Percentiles rank a stretch among this genome's conserved stretches.
Conservation (phyloP, 305 asterid species). For the Fraxinus angustifolia region DNA sequence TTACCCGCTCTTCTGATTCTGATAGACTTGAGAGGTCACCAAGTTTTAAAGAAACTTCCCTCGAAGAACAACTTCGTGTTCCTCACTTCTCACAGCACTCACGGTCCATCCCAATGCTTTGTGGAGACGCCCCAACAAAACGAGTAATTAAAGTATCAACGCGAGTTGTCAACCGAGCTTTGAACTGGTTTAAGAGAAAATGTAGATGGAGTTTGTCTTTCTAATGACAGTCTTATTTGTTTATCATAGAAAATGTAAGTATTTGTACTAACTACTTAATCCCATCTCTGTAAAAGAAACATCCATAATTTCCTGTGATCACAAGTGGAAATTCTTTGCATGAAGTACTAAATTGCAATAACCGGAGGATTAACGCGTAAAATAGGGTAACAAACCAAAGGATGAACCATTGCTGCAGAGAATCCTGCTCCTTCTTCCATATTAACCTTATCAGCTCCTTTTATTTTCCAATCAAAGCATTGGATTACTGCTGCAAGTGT, state of each 20-base stretch:
- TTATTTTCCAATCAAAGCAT: slow-evolving; percentile 39
- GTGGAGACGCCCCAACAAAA: neutral
- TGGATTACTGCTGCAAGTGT: slow-evolving; percentile 41
- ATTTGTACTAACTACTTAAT: neutral
- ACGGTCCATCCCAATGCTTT: neutral
- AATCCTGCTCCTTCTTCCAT: slow-evolving; percentile 49
- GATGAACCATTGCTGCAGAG: slow-evolving; percentile 40
- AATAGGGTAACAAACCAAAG: slow-evolving; percentile 33
- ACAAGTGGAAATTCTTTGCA: neutral
- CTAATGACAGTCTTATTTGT: neutral
- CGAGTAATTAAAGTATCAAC: neutral
- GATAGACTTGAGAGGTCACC: neutral
- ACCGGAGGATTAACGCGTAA: slow-evolving; percentile 8
- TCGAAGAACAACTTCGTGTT: neutral
- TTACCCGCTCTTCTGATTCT: neutral
- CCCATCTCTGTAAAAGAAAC: neutral
- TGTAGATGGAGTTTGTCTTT: neutral
- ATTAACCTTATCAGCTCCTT: slow-evolving; percentile 25
- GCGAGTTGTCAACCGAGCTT: neutral
- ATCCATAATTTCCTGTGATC: neutral
- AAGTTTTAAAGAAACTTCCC: neutral
- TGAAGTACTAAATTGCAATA: neutral
- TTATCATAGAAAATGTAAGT: neutral
- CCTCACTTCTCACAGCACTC: neutral
- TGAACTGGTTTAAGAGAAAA: neutral